Base-by-base conservation (phyloP, 192 early-diverging fungal species). In the Rhizoclosmatium sp. region DNA sequence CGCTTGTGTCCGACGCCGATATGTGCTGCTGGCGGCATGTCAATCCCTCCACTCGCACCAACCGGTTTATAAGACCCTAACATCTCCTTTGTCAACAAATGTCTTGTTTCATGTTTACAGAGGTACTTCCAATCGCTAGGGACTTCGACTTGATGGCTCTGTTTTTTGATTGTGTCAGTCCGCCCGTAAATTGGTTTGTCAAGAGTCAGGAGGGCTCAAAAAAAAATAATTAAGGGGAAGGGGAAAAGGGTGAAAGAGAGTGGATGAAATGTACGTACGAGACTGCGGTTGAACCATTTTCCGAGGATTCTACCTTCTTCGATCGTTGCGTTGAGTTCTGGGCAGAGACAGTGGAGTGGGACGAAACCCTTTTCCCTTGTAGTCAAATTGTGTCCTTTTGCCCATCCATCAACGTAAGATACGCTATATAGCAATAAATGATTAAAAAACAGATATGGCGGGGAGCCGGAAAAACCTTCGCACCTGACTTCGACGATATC, bases 341-440 rank as follows among this genome's bases (percentile, higher is more conserved):
- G 31, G 4, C 65, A 41, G 39, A 76, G 60, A 42, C 78, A 79
- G 47, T 71, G 69, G 23, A 79, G 48, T 47, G 78, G 78, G 10
- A 71, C 58, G 45, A 74, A 72, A 4, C 68, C 78, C 59, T 79
- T 69, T 4, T 65, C 69, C 14, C 78, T 42, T 4, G 69, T 61
- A 2, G 47, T 79, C 31, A n/a, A 16, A 46, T 79, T 79, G 10
- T 4, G 4, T 2, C 21, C 78, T 71, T 79, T 79, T 4, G 78
- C 78, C 78, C 78, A 79, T 23, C 78, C 78, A 44, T 76, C 75
- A 10, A 76, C 75, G 51, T 76, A 76, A 12, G 64, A 67, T 4
- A 76, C 75, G 16, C 72, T 71, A 21, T 5, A 71, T 23, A 71
- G 39, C 10, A 69, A 12, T 19, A 69, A 2, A 40, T 48, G n/a